A percentile compares a stretch with the other conserved stretches of the same genome.
Evolutionary conservation across 148 eudicot genomes (phyloP).

Genomic region (Vaccinium macrocarpon): DNA sequence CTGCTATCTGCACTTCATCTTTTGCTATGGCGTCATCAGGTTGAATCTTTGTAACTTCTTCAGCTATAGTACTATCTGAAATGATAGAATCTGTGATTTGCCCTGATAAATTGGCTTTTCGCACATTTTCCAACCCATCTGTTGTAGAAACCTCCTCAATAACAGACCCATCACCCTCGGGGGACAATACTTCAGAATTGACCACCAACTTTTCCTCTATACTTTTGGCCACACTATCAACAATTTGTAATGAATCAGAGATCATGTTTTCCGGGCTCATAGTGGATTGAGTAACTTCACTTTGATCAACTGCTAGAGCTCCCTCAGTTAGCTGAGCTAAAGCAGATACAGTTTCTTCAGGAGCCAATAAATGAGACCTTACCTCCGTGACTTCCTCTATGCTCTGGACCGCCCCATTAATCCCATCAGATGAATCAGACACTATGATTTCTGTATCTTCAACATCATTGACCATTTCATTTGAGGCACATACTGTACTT

Average conservation of each 20-base stretch:
- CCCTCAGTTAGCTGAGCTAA: constrained; percentile 14
- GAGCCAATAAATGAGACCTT: constrained; percentile 26
- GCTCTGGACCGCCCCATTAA: constrained; percentile 22
- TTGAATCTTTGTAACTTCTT: constrained; percentile 19
- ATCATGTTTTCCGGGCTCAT: neutral
- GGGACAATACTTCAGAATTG: neutral
- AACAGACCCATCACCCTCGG: constrained; percentile 9
- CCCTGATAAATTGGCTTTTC: neutral
- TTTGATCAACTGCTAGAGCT: constrained; percentile 11
- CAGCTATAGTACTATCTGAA: constrained; percentile 16
- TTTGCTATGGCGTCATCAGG: constrained; percentile 22
- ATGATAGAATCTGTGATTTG: neutral
- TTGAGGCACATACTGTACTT: constrained; percentile 3
- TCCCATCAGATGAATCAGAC: constrained; percentile 26
- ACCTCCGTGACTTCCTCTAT: constrained; percentile 30
- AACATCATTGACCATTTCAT: constrained; percentile 16
- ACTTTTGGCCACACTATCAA: neutral
- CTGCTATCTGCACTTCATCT: constrained; percentile 22
- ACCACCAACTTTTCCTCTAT: constrained; percentile 15
- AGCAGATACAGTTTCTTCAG: constrained; percentile 27
- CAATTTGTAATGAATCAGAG: neutral
- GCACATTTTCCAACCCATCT: constrained; percentile 11
- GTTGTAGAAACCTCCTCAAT: constrained; percentile 14
- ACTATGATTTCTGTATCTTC: constrained; percentile 27
- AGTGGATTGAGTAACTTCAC: constrained; percentile 3